Evolutionary conservation across 2,329 filamentous ascomycete genomes (phyloP).

Genomic region (Xylariaceae sp.): DNA sequence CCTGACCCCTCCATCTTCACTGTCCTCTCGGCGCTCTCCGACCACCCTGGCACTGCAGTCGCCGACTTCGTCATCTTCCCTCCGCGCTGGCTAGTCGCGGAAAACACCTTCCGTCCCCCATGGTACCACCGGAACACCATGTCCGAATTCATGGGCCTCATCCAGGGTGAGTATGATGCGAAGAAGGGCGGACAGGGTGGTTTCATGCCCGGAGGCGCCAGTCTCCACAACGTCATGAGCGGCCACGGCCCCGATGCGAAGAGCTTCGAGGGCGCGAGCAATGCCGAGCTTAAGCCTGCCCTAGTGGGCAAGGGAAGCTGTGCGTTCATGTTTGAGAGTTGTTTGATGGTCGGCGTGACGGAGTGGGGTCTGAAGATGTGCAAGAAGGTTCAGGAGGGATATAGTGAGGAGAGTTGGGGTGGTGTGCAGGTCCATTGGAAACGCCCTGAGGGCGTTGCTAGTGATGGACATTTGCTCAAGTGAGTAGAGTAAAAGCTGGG

Average conservation of each 20-base stretch:
- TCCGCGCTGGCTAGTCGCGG: constrained; percentile 55
- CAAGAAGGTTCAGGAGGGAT: constrained; percentile 56
- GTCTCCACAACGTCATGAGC: constrained; percentile 58
- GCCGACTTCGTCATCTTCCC: constrained; percentile 61
- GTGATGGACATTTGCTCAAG: constrained; percentile 28
- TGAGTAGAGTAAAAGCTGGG: too few species aligned
- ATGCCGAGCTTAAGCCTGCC: constrained; percentile 54
- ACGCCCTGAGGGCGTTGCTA: constrained; percentile 33
- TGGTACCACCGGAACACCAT: constrained; percentile 58
- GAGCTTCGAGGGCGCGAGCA: constrained; percentile 51
- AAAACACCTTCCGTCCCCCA: constrained; percentile 56
- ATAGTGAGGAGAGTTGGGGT: constrained; percentile 78
- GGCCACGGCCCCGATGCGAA: constrained; percentile 50
- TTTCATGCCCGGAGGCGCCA: constrained; percentile 45
- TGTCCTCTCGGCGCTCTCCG: constrained; percentile 51
- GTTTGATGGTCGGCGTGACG: constrained; percentile 65
- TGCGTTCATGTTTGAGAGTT: constrained; percentile 66
- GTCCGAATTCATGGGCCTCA: constrained; percentile 49
- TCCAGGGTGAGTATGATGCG: constrained; percentile 46
- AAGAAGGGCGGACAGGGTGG: constrained; percentile 43
- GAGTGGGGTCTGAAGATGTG: constrained; percentile 62
- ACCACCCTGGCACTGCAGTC: constrained; percentile 48
- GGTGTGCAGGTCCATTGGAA: constrained; percentile 60
- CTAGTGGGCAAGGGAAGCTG: constrained; percentile 58
- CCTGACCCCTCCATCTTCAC: constrained; percentile 66